A percentile compares a stretch with the other conserved stretches of the same genome.
Conservation (phyloP, 495 filamentous ascomycete genomes). For the Pyrenula massariospora region DNA sequence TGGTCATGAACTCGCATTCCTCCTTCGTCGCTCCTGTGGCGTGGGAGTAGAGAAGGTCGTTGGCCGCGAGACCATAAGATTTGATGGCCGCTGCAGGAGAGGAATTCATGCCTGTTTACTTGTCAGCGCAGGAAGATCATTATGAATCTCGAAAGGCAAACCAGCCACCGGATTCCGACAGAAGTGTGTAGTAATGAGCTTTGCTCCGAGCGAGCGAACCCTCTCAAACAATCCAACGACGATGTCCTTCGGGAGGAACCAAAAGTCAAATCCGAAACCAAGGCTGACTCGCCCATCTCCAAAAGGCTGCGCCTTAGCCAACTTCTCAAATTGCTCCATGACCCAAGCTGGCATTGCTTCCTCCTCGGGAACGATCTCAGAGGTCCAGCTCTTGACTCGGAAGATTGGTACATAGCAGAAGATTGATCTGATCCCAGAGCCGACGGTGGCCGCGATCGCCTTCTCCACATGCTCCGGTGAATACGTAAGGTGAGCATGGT, state of each 20-base stretch:
- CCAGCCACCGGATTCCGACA: conserved; percentile 7
- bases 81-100: conserved; percentile 19
- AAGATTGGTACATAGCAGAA: conserved; percentile 31
- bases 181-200: conserved; percentile 28
- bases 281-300: conserved; percentile 26
- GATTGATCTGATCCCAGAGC: conserved; percentile 34
- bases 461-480: conserved; percentile 2
- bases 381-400: conserved; percentile 21
- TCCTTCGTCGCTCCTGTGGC: conserved; percentile 11
- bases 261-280: conserved; percentile 29
- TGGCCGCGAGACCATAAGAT: conserved; percentile 19
- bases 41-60: conserved; percentile 26
- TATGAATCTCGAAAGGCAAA: not conserved
- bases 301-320: conserved; percentile 19
- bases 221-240: conserved; percentile 18
- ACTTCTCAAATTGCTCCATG: conserved; percentile 18
- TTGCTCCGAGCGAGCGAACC: conserved; percentile 13
- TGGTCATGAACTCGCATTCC: conserved; percentile 16
- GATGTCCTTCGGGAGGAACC: conserved; percentile 20
- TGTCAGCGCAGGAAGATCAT: no score
- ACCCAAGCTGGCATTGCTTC: conserved; percentile 28
- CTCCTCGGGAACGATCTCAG: conserved; percentile 16
- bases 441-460: conserved; percentile 26
- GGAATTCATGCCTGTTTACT: no score
- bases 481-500: conserved; percentile 38